phyloP scores from a whole-genome alignment of 768 basidiomycete genomes.

The Hygrophoropsis aurantiaca region DNA sequence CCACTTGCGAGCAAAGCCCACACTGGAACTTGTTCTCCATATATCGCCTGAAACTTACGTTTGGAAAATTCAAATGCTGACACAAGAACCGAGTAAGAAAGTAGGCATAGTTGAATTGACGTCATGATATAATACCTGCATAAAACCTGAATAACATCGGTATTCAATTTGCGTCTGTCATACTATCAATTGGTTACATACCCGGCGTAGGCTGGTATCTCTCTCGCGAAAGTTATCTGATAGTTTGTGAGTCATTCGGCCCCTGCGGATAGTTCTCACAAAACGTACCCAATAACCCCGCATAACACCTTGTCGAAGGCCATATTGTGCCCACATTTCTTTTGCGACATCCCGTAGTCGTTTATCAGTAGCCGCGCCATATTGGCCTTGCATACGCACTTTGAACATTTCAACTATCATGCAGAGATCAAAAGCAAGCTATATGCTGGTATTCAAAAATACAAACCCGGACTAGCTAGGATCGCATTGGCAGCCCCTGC shows the following conservation, averaged over 20 bases:
- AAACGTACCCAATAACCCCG: slow-evolving; percentile 86
- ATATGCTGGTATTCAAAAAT: background rate
- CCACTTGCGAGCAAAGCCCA: slow-evolving; percentile 86
- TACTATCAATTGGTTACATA: slow-evolving; percentile 10
- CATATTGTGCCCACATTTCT: slow-evolving; percentile 89
- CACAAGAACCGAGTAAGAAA: background rate
- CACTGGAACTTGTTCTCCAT: slow-evolving; percentile 71
- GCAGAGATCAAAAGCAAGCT: background rate
- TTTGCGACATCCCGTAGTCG: slow-evolving; percentile 64
- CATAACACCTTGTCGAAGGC: slow-evolving; percentile 89
- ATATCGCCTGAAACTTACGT: slow-evolving; percentile 62
- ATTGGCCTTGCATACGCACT: slow-evolving; percentile 96
- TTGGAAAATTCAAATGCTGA: slow-evolving; percentile 88
- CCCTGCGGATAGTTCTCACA: too few relatives aligned
- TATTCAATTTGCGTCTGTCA: background rate
- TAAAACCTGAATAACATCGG: slow-evolving; percentile 54
- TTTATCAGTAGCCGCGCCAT: slow-evolving; percentile 79
- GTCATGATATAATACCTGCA: slow-evolving; percentile 56
- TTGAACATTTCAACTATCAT: slow-evolving; percentile 94
- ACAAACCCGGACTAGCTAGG: slow-evolving; percentile 82
- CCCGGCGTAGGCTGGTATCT: slow-evolving; percentile 97
- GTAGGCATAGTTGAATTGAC: too few relatives aligned
- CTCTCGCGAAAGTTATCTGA: slow-evolving; percentile 86
- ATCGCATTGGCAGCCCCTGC: slow-evolving; percentile 91
- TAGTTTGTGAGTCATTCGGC: background rate